Conservation (phyloP, 2,329 filamentous ascomycete genomes). For the Furcasterigmium furcatum region DNA sequence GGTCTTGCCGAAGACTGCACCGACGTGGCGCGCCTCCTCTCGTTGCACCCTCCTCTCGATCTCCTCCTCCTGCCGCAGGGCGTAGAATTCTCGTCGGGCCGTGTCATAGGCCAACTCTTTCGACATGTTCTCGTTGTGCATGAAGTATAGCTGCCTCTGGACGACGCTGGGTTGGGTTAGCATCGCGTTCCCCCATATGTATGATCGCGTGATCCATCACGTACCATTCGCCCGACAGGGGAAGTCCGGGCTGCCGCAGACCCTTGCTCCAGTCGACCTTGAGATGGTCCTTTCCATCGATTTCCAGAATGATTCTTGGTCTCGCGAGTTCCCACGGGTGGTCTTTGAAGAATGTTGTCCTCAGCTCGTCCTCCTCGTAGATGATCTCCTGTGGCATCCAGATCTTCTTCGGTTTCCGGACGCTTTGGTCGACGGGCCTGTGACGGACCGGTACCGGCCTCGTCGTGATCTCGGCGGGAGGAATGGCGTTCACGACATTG, state of each 20-base stretch:
- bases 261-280: slow-evolving; percentile 75
- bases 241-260: slow-evolving; percentile 70
- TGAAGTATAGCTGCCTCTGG: slow-evolving; percentile 85
- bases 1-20: slow-evolving; percentile 83
- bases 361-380: slow-evolving; percentile 81
- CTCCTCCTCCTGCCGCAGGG: slow-evolving; percentile 76
- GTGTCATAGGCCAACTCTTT: slow-evolving; percentile 76
- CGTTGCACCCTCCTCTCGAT: slow-evolving; percentile 77
- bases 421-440: slow-evolving; percentile 35
- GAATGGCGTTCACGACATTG: slow-evolving; percentile 46
- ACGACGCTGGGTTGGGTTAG: slow-evolving; percentile 63
- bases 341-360: slow-evolving; percentile 81
- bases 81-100: slow-evolving; percentile 88
- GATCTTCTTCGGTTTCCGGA: slow-evolving; percentile 66
- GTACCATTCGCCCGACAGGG: slow-evolving; percentile 81
- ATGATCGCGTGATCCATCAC: slow-evolving; percentile 14
- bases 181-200: slow-evolving; percentile 11
- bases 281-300: slow-evolving; percentile 77
- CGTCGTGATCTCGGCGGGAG: slow-evolving; percentile 56
- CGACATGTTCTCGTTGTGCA: slow-evolving; percentile 60
- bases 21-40: slow-evolving; percentile 83
- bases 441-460: slow-evolving; percentile 50
- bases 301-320: slow-evolving; percentile 80
- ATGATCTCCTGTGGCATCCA: slow-evolving; percentile 76
- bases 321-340: slow-evolving; percentile 97